Conservation (phyloP, 305 asterid genomes). For the Fraxinus paxiana region DNA sequence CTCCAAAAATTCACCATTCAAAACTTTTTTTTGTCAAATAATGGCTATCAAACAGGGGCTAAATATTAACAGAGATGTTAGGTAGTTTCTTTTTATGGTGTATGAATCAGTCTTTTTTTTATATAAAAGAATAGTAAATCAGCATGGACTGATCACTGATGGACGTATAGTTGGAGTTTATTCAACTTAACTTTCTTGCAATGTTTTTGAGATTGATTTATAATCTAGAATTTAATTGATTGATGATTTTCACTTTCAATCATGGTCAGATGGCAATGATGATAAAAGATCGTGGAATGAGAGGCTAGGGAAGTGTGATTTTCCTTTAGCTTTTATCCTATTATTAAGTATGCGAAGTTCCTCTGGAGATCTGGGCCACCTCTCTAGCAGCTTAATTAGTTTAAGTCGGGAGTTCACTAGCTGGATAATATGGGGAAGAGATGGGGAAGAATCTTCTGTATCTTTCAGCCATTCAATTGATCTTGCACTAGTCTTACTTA, state of each 20-base stretch:
- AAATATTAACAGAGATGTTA: neutral
- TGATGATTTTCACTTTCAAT: slow-evolving; percentile 18
- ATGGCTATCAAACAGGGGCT: neutral
- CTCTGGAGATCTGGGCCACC: slow-evolving; percentile 41
- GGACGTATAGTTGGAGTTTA: neutral
- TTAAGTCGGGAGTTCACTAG: slow-evolving; percentile 71
- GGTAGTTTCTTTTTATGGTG: neutral
- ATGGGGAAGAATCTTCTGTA: slow-evolving; percentile 65
- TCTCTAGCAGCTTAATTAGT: slow-evolving; percentile 46
- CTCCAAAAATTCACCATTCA: neutral
- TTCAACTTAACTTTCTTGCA: slow-evolving; percentile 15
- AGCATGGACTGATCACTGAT: slow-evolving; percentile 1
- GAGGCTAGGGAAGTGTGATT: slow-evolving; percentile 80
- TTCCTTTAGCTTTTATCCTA: slow-evolving; percentile 67
- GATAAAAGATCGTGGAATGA: slow-evolving; percentile 62
- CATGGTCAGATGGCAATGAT: slow-evolving; percentile 53
- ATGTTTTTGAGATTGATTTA: slow-evolving; percentile 10
- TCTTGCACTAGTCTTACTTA: slow-evolving; percentile 67
- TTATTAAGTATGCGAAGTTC: slow-evolving; percentile 53
- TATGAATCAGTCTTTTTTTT: neutral
- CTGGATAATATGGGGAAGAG: slow-evolving; percentile 88
- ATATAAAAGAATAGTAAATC: neutral
- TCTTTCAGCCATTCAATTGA: slow-evolving; percentile 76
- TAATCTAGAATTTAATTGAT: neutral
- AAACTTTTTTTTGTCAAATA: neutral